Evolutionary conservation across 495 filamentous ascomycete genomes (phyloP), one percentile per base, ranked within the genome.

Genomic region (Aspergillus indologenus): DNA sequence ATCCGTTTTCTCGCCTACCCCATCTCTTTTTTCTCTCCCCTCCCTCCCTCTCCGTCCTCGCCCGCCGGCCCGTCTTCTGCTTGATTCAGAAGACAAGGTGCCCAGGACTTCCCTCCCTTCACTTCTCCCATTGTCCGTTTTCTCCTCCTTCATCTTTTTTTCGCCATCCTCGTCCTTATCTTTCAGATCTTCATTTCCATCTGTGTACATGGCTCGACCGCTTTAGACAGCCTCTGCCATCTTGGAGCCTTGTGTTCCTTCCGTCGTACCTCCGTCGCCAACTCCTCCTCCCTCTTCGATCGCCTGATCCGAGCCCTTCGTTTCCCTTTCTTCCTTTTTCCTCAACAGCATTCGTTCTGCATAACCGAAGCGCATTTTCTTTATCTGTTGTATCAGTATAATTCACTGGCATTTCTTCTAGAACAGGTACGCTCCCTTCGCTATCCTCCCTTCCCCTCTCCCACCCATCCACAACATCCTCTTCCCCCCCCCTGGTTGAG

Each of bases 181-280:
- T 57, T 52, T 23, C 24, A 53, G 8, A 45, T 56, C 22, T 59
- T 44, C 20, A 20, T 52, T 49, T 46, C 50, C 43, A 14, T 46
- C 54, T 56, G 65, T 70, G 68, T 76, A 73, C 67, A 78, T 78
- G 72, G 70, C 72, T 69, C 56, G 65, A 68, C 61, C 60, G 61
- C 63, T 68, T 55, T 70, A 70, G 68, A 66, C 52, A 61, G 59
- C 66, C 57, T 65, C 60, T 63, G 60, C 61, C 68, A 56, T 62
- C 58, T 61, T 62, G 66, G 62, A 66, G 56, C 66, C 68, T 65
- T 64, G 61, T 68, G 65, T 70, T 66, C 61, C 65, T 61, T 61
- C 59, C 61, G 54, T 64, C 61, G 66, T 49, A 57, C 58, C 61
- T 54, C 52, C 59, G 57, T 63, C 54, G 53, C 54, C 58, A 60